phyloP scores from a whole-genome alignment of 306 rosid species.

The Citrullus amarus region DNA sequence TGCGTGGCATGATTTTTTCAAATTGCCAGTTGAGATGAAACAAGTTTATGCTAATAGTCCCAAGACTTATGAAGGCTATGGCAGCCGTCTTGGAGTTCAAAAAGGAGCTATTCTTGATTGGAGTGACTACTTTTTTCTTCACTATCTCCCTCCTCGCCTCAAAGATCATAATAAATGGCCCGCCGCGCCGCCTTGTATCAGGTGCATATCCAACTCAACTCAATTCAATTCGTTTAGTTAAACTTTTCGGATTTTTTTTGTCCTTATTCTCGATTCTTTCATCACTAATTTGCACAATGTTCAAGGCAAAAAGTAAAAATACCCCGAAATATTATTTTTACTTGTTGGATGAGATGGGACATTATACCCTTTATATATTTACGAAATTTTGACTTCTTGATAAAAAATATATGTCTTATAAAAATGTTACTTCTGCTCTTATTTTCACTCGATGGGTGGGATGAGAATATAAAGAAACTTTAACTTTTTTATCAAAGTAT shows the following conservation, averaged over 20 bases:
- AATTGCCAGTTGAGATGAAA: constrained; percentile 50
- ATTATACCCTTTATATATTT: too few species aligned
- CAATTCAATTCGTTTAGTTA: not conserved
- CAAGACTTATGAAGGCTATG: constrained; percentile 76
- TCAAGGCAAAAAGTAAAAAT: too few species aligned
- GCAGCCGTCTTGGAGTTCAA: constrained; percentile 62
- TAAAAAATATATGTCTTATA: too few species aligned
- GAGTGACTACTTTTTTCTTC: constrained; percentile 82
- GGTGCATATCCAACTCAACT: constrained; percentile 8
- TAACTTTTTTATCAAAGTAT: too few species aligned
- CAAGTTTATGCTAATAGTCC: constrained; percentile 61
- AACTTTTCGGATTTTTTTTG: not conserved
- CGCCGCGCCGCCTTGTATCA: constrained; percentile 15
- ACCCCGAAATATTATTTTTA: too few species aligned
- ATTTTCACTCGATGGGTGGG: too few species aligned
- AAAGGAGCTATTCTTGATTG: constrained; percentile 84
- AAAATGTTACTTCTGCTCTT: too few species aligned
- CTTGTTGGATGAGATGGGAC: too few species aligned
- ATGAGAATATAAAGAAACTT: too few species aligned
- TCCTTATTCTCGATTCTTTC: too few species aligned
- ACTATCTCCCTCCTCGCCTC: constrained; percentile 44
- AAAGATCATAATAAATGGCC: constrained; percentile 72
- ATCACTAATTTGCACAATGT: too few species aligned
- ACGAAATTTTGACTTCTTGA: too few species aligned
- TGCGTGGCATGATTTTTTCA: constrained; percentile 55